Percentiles rank a stretch among this genome's conserved stretches.
Conservation (phyloP, 495 filamentous ascomycete genomes). For the Aspergillus cavernicola region DNA sequence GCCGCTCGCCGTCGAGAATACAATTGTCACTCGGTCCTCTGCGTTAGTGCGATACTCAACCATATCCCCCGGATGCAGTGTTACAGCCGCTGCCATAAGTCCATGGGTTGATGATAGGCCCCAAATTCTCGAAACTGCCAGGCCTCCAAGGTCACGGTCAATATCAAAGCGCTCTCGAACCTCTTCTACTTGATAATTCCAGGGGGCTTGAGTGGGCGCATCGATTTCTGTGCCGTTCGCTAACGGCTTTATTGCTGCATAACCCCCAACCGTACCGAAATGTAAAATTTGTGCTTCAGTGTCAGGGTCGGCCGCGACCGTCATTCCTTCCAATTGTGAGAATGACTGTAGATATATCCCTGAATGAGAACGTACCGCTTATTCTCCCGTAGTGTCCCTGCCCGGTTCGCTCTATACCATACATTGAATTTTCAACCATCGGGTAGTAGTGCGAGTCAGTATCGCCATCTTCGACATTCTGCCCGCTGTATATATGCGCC, state of each 20-base stretch:
- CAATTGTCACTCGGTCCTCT: slow-evolving; percentile 36
- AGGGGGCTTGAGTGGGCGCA: slow-evolving; percentile 17
- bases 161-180: slow-evolving; percentile 42
- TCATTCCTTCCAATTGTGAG: slow-evolving; percentile 28
- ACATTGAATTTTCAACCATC: slow-evolving; percentile 11
- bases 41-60: slow-evolving; percentile 45
- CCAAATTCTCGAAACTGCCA: slow-evolving; percentile 45
- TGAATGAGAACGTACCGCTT: slow-evolving; percentile 22
- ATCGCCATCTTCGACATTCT: background rate
- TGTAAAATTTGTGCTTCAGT: slow-evolving; percentile 20
- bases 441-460: slow-evolving; percentile 18
- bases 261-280: slow-evolving; percentile 30
- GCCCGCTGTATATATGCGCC: slow-evolving; percentile 14
- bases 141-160: slow-evolving; percentile 42
- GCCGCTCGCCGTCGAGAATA: slow-evolving; percentile 26
- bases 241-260: slow-evolving; percentile 15
- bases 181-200: slow-evolving; percentile 32
- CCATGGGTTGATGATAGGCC: slow-evolving; percentile 44
- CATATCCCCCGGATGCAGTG: slow-evolving; percentile 49
- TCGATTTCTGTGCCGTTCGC: background rate
- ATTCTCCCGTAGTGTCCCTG: slow-evolving; percentile 28
- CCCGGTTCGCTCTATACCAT: slow-evolving; percentile 5
- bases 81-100: slow-evolving; percentile 39
- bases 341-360: background rate
- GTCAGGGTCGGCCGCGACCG: slow-evolving; percentile 14